These are phyloP conservation scores for Fusarium euwallaceae DNA, from an alignment of 2,329 filamentous ascomycete genomes.

Conservation along the genomic window DNA sequence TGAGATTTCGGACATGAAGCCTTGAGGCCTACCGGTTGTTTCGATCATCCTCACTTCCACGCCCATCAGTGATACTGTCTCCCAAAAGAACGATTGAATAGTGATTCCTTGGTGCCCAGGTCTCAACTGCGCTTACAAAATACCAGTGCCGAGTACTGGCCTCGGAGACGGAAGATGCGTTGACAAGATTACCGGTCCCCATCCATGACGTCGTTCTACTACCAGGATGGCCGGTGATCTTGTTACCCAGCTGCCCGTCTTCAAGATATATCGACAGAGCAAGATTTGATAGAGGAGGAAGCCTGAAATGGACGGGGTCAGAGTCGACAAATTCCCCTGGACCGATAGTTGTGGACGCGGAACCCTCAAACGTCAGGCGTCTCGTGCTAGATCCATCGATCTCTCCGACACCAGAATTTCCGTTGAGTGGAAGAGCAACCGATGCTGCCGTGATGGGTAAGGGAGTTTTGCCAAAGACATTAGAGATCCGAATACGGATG, in stretches of 20 bases:
- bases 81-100: constrained; percentile 31
- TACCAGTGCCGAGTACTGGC: constrained; percentile 35
- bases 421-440: constrained; percentile 10
- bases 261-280: constrained; percentile 29
- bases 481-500: constrained; percentile 30
- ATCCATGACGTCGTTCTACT: constrained; percentile 37
- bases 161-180: constrained; percentile 25
- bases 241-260: constrained; percentile 23
- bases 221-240: constrained; percentile 31
- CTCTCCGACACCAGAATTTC: constrained; percentile 21
- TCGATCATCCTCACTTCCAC: constrained; percentile 30
- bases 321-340: constrained; percentile 23
- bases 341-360: constrained; percentile 13
- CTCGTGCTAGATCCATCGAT: constrained; percentile 18
- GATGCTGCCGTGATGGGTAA: constrained; percentile 26
- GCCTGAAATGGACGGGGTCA: constrained; percentile 25
- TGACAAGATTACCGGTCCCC: constrained; percentile 23
- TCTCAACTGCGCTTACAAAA: constrained; percentile 26
- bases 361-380: constrained; percentile 19
- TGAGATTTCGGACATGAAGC: not conserved
- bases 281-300: constrained; percentile 23
- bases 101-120: constrained; percentile 21
- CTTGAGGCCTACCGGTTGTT: constrained; percentile 22
- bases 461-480: constrained; percentile 29
- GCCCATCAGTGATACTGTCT: constrained; percentile 34